phyloP scores from a whole-genome alignment of 169 alveolate species.

The Cryptosporidium viatorum region DNA sequence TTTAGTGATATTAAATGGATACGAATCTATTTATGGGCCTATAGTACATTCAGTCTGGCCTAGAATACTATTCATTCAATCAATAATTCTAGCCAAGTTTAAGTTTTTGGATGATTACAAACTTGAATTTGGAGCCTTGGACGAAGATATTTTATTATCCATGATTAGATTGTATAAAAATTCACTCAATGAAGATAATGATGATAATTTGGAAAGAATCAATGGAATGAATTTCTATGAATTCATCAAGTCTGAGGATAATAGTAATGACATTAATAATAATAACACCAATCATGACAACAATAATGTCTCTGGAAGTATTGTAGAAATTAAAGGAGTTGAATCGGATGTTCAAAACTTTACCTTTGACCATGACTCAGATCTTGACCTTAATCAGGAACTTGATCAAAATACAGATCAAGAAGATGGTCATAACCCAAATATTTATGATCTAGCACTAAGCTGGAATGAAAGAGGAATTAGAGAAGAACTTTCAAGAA shows the following conservation, averaged over 20 bases:
- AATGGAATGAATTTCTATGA: conserved; percentile 18
- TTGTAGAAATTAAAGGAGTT: not conserved
- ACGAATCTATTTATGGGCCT: conserved; percentile 54
- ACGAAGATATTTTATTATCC: conserved; percentile 8
- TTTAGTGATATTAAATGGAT: conserved; percentile 20
- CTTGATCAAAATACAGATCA: not conserved
- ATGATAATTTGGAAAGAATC: not conserved
- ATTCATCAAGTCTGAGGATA: not conserved
- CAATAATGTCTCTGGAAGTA: not conserved
- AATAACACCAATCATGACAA: too few species aligned
- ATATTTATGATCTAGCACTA: conserved; percentile 37
- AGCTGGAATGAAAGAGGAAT: conserved; percentile 50
- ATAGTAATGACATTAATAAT: not conserved
- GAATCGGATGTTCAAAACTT: not conserved
- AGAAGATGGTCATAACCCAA: not conserved
- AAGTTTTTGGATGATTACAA: conserved; percentile 26
- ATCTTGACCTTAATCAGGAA: not conserved
- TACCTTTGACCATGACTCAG: not conserved
- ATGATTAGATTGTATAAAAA: conserved; percentile 27
- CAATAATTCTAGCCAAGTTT: conserved; percentile 16
- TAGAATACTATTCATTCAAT: conserved; percentile 34
- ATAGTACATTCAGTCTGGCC: conserved; percentile 68
- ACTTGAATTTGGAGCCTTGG: conserved; percentile 15
- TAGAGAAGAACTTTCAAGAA: not conserved
- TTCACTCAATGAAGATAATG: not conserved